Evolutionary conservation across 192 early-diverging fungal genomes (phyloP).

Genomic region (Coemansia sp.): DNA sequence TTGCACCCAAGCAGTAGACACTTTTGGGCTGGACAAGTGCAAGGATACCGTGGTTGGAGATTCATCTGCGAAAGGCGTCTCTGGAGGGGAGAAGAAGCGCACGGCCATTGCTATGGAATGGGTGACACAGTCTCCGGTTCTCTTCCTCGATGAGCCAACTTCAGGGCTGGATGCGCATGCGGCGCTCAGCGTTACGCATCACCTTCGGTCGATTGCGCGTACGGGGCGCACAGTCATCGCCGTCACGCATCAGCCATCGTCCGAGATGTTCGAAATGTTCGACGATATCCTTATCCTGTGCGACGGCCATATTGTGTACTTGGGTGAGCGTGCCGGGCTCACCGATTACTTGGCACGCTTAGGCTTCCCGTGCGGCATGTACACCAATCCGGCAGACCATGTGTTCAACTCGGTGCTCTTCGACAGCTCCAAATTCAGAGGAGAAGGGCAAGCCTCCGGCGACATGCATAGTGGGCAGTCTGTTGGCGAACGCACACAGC

Average conservation of each 20-base stretch:
- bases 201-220: slow-evolving; percentile 49
- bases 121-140: slow-evolving; percentile 64
- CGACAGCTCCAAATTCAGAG: slow-evolving; percentile 22
- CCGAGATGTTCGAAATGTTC: slow-evolving; percentile 62
- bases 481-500: slow-evolving; percentile 11
- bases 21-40: slow-evolving; percentile 65
- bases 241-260: slow-evolving; percentile 59
- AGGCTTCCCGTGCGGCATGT: slow-evolving; percentile 43
- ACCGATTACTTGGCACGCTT: slow-evolving; percentile 50
- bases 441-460: slow-evolving; percentile 2
- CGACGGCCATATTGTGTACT: slow-evolving; percentile 70
- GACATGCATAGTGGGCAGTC: no score
- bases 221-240: slow-evolving; percentile 48
- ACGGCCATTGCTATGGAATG: slow-evolving; percentile 74
- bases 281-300: slow-evolving; percentile 69
- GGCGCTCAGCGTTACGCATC: slow-evolving; percentile 53
- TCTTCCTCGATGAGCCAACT: slow-evolving; percentile 75
- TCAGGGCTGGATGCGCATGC: slow-evolving; percentile 66
- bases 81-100: slow-evolving; percentile 74
- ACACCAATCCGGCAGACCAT: slow-evolving; percentile 33
- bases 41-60: slow-evolving; percentile 69
- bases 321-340: slow-evolving; percentile 53
- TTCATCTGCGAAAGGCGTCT: slow-evolving; percentile 63
- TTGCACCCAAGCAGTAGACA: slow-evolving; percentile 59
- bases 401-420: slow-evolving; percentile 59